Base-by-base conservation (phyloP, 2,329 filamentous ascomycete genomes). In the Myriosclerotinia curreyana region DNA sequence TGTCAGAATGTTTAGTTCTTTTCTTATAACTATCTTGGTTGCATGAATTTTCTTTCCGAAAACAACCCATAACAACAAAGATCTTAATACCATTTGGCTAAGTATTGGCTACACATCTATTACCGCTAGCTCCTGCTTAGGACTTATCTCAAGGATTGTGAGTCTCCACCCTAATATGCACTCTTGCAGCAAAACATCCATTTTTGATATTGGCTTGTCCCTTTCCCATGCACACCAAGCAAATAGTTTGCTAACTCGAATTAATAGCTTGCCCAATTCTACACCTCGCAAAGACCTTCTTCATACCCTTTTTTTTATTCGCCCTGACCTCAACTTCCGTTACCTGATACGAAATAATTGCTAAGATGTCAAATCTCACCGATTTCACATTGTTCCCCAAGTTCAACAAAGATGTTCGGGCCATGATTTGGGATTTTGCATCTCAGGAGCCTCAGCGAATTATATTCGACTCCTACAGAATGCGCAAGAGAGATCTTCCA, bases 401-500 rank as follows among this genome's bases (percentile, higher is more conserved):
- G 15, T 36, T 55, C 12, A 38, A 14, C 5, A 1, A 11, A 20
- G 52, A 55, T 2, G 12, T 55, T 5, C 40, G 17, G 9, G 52
- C 36, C 3, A 55, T 28, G 22, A 28, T 55, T 25, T 55, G 52
- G 52, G 36, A 42, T 28, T 14, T 42, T 8, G 52, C 36, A 22
- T 55, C 52, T 1, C 36, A 55, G 42, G 36, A 55, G 14, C 22
- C 36, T 42, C 20, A 38, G 9, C 14, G 1, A 55, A 28, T 55
- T 12, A 11, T 3, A 6, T 55, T 55, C 28, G 22, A 12, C 9
- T 1, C 0, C 25, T 28, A 6, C 5, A 0, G 0, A 0, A 3
- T 2, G 2, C 15, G 15, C 5, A 42, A 4, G 36, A 28, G 5
- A 42, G 28, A 14, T 4, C 0, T 4, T 9, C 9, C 22, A 5